These are phyloP conservation scores for Sclerotinia trifoliorum DNA, from an alignment of 2,329 filamentous ascomycete genomes.

Conservation along the genomic window DNA sequence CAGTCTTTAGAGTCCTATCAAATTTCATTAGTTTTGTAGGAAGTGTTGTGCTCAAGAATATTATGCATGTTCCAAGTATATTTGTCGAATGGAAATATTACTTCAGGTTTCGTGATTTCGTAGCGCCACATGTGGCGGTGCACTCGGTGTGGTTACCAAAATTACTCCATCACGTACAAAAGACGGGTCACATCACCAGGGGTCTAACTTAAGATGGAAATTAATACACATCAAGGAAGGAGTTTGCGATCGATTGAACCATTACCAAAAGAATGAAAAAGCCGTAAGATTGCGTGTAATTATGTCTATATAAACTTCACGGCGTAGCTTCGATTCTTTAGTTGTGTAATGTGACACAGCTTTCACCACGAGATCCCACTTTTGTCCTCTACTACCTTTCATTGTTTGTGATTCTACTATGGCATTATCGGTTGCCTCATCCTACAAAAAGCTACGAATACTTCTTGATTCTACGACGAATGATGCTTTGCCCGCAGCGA, in stretches of 20 bases:
- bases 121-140: not conserved
- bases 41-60: too few species aligned
- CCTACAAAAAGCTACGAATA: constrained; percentile 31
- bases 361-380: not conserved
- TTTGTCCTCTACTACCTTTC: not conserved
- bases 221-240: constrained; percentile 1
- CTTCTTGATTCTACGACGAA: constrained; percentile 29
- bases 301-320: not conserved
- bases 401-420: constrained; percentile 4
- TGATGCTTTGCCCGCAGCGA: constrained; percentile 33
- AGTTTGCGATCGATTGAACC: constrained; percentile 3
- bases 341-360: not conserved
- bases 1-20: not conserved
- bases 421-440: constrained; percentile 32
- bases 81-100: not conserved
- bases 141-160: not conserved
- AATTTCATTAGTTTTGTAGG: not conserved
- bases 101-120: not conserved
- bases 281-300: not conserved
- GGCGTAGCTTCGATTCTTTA: not conserved
- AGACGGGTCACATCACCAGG: not conserved
- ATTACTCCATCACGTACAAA: not conserved
- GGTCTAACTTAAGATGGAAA: constrained; percentile 8
- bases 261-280: not conserved
- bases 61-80: not conserved